Conservation (phyloP, 495 filamentous ascomycete species). For the Xylaria curta region DNA sequence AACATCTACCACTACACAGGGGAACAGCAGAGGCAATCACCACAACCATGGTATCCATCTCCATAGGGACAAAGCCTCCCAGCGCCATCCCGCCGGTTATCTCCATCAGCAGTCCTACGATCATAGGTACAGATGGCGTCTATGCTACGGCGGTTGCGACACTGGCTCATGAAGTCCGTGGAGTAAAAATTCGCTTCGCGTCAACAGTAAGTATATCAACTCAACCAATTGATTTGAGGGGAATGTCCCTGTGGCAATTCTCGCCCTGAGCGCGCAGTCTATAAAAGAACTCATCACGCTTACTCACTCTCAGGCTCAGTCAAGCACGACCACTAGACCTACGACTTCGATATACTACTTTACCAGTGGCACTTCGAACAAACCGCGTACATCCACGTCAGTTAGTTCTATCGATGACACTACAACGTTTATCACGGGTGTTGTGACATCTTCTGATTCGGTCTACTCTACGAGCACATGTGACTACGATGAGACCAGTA, state of each 20-base stretch:
- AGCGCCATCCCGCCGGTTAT: not conserved
- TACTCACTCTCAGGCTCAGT: slow-evolving; percentile 5
- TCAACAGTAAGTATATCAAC: not conserved
- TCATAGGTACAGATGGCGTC: too few relatives aligned
- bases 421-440: not conserved
- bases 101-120: not conserved
- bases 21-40: slow-evolving; percentile 20
- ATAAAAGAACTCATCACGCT: not conserved
- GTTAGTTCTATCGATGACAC: not conserved
- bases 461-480: not conserved
- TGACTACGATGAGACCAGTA: not conserved
- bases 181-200: not conserved
- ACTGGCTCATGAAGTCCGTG: not conserved
- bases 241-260: not conserved
- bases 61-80: slow-evolving; percentile 14
- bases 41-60: slow-evolving; percentile 12
- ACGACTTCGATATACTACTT: not conserved
- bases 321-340: not conserved
- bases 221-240: not conserved
- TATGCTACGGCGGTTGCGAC: not conserved
- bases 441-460: not conserved
- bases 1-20: slow-evolving; percentile 1
- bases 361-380: not conserved
- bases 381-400: not conserved
- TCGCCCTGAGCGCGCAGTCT: not conserved